Evolutionary conservation across 441 rosid species (phyloP), one percentile per base, ranked within the genome.

Genomic region (Corymbia calophylla): DNA sequence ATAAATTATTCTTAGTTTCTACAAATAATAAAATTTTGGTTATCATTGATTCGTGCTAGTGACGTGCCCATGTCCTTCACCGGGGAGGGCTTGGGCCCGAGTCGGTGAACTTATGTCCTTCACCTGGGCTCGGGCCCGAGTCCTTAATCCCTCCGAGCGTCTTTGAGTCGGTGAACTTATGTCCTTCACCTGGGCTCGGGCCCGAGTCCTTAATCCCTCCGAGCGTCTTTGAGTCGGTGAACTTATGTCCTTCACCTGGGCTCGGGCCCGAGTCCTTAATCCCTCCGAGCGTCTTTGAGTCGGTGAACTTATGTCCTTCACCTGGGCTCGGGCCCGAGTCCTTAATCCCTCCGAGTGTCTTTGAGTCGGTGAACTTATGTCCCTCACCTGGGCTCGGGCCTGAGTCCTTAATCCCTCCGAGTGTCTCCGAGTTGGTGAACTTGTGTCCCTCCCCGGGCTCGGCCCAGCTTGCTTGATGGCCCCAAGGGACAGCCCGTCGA

Each of bases 171-270:
- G 92, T 91, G 58, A 85, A 89, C 87, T 70, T 91, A 88, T 95
- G 93, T 27, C 96, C 96, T 12, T 70, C 31, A 23, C 97, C 99
- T 11, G 96, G 97, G 89, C 97, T 96, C 0, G 96, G 95, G 64
- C 92, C 94, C 1, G 93, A 88, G 27, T 86, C 89, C 91, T 92
- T 91, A 44, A 92, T 87, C 31, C 89, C 92, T 62, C 88, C 89
- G 10, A 91, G 90, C 39, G 53, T 39, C 44, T 39, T 39, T 39
- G 44, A 39, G 44, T 39, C 44, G 44, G 44, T 39, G 6, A 39
- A 39, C 44, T 39, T 39, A 39, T 39, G 44, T 39, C 44, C 44
- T 6, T 39, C 44, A 1, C 44, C 44, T 39, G 44, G 44, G 44
- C 44, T 39, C 44, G 44, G 44, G 87, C 95, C 95, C 3, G 92